Evolutionary conservation across 225 moss, liverwort and hornwort genomes (phyloP).

Genomic region (Lunularia cruciata): DNA sequence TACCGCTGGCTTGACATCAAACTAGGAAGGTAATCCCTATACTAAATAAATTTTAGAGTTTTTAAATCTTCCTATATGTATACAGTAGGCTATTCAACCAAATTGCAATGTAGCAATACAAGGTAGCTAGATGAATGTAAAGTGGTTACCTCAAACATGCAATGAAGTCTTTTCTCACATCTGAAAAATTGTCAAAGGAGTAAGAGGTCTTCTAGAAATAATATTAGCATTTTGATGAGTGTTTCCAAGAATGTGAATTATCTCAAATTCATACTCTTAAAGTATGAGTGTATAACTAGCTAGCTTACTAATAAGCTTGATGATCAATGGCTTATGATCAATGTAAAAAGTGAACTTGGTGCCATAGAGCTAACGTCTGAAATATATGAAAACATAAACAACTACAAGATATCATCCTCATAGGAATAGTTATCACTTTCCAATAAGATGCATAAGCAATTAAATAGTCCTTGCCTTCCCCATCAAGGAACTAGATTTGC

Average conservation of each 20-base stretch:
- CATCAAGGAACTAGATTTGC: no score
- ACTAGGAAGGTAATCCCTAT: neutral
- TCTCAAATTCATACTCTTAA: constrained; percentile 12
- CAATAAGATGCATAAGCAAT: no score
- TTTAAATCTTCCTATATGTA: neutral
- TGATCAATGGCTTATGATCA: no score
- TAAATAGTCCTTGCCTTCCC: no score
- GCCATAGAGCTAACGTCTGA: constrained; percentile 11
- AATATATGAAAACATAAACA: no score
- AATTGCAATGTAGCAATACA: neutral
- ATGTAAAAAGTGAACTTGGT: neutral
- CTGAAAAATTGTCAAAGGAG: neutral
- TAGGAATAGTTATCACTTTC: no score
- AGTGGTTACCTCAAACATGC: neutral
- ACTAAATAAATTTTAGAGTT: neutral
- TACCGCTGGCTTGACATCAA: neutral
- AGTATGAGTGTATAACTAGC: neutral
- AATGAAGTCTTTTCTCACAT: neutral
- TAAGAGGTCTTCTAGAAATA: neutral
- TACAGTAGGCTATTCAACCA: neutral
- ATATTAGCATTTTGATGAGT: constrained; percentile 10
- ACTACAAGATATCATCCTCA: constrained; percentile 2
- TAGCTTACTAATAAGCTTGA: constrained; percentile 5
- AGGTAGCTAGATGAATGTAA: neutral
- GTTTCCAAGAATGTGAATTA: neutral